A percentile compares a stretch with the other conserved stretches of the same genome.
phyloP scores from a whole-genome alignment of 768 basidiomycete genomes.

The Lentinula edodes region DNA sequence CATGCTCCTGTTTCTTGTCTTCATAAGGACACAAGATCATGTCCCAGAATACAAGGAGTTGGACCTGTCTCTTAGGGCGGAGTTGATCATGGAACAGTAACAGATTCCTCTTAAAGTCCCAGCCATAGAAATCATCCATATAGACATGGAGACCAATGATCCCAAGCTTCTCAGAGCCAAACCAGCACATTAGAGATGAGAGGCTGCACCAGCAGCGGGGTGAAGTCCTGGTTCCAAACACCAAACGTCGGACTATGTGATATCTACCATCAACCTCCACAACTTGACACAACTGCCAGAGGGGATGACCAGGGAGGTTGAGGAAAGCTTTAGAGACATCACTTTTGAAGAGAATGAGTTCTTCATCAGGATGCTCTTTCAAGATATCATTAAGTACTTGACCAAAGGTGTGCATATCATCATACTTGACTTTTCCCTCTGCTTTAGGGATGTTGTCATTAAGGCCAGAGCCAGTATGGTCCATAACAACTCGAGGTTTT shows the following conservation, averaged over 20 bases:
- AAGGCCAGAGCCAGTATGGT: conserved; percentile 19
- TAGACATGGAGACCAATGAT: conserved; percentile 20
- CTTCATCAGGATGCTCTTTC: background rate
- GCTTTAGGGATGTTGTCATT: conserved; percentile 14
- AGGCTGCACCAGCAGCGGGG: conserved; percentile 21
- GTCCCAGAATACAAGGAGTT: conserved; percentile 22
- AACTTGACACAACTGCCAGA: conserved; percentile 29
- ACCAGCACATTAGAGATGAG: conserved; percentile 22
- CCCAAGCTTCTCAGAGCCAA: conserved; percentile 13
- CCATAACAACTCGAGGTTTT: conserved; percentile 20
- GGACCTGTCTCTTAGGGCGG: conserved; percentile 17
- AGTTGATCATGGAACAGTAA: conserved; percentile 15
- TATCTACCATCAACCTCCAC: conserved; percentile 17
- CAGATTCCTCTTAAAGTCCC: conserved; percentile 18
- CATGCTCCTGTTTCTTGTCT: conserved; percentile 22
- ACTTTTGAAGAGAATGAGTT: conserved; percentile 19
- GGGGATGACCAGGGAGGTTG: conserved; percentile 23
- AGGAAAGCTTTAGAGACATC: conserved; percentile 26
- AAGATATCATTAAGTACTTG: conserved; percentile 9
- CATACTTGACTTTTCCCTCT: conserved; percentile 18
- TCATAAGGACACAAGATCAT: conserved; percentile 18
- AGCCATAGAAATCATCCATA: conserved; percentile 23
- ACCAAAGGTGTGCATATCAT: conserved; percentile 18
- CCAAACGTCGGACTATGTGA: conserved; percentile 21
- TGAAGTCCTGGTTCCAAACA: conserved; percentile 21